These are phyloP conservation scores for Rachicladosporium sp. DNA, from an alignment of 2,329 filamentous ascomycete genomes.

Conservation along the genomic window DNA sequence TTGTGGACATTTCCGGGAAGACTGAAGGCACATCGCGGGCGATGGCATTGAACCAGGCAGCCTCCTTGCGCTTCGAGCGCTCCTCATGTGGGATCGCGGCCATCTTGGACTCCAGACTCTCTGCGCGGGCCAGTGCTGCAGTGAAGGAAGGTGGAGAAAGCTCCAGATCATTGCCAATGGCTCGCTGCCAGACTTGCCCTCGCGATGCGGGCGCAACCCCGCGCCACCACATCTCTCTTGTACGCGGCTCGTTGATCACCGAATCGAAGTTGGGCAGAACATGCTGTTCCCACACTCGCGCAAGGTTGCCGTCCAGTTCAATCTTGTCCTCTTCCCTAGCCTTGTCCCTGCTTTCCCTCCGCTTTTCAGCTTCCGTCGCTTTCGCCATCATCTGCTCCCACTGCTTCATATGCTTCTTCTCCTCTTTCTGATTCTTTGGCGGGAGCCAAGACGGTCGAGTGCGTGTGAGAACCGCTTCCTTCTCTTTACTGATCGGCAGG, in stretches of 20 bases:
- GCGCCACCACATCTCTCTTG: constrained; percentile 71
- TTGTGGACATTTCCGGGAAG: constrained; percentile 54
- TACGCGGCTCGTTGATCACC: constrained; percentile 55
- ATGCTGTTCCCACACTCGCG: constrained; percentile 61
- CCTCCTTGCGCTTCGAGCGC: constrained; percentile 38
- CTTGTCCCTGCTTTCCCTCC: constrained; percentile 36
- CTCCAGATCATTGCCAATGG: constrained; percentile 62
- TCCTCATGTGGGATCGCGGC: constrained; percentile 33
- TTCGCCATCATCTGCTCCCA: constrained; percentile 72
- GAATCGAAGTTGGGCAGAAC: constrained; percentile 65
- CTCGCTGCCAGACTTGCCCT: constrained; percentile 55
- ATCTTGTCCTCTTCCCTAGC: constrained; percentile 41
- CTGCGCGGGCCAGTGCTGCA: constrained; percentile 57
- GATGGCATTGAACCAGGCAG: constrained; percentile 52
- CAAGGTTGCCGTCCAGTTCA: constrained; percentile 33
- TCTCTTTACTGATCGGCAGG: constrained; percentile 72
- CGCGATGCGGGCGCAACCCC: constrained; percentile 61
- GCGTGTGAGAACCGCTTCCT: constrained; percentile 68
- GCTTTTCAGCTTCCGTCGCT: constrained; percentile 45
- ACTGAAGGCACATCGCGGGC: constrained; percentile 53
- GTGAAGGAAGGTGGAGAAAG: constrained; percentile 55
- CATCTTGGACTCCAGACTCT: constrained; percentile 47
- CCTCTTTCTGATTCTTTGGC: constrained; percentile 79
- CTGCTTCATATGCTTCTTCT: constrained; percentile 74
- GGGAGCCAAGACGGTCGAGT: constrained; percentile 73